Conservation (phyloP, 768 basidiomycete genomes). For the Pleurotus tuber-regium region DNA sequence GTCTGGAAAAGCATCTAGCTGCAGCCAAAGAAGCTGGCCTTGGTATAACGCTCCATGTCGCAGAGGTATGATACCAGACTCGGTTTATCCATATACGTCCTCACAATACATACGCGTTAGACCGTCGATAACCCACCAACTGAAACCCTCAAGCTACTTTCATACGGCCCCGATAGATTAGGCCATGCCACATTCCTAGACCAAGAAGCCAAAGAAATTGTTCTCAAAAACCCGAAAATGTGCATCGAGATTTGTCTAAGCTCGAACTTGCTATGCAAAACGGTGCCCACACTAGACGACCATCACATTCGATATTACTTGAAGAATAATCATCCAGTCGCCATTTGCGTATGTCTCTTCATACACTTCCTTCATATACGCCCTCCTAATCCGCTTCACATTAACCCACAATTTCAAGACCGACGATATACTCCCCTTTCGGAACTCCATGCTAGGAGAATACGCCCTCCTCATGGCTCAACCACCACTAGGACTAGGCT, state of each 20-base stretch:
- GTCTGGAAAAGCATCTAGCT: conserved; percentile 45
- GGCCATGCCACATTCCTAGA: conserved; percentile 83
- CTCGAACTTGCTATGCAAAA: conserved; percentile 79
- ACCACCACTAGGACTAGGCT: conserved; percentile 70
- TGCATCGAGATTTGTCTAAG: conserved; percentile 81
- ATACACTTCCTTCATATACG: conserved; percentile 1
- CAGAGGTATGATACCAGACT: conserved; percentile 70
- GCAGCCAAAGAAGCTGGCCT: conserved; percentile 59
- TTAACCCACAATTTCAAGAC: conserved; percentile 48
- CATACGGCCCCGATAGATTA: conserved; percentile 62
- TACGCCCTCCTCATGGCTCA: conserved; percentile 77
- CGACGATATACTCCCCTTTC: conserved; percentile 79
- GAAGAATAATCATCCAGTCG: conserved; percentile 59
- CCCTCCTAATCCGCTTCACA: too few species aligned
- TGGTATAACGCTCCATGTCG: conserved; percentile 78
- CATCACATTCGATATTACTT: conserved; percentile 77
- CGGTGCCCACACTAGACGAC: conserved; percentile 57
- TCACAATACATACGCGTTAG: neutral
- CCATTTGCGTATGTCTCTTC: conserved; percentile 63
- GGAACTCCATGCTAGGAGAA: conserved; percentile 70
- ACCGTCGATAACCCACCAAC: conserved; percentile 37
- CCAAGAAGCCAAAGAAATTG: conserved; percentile 53
- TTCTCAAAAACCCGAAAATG: conserved; percentile 44
- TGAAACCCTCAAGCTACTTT: conserved; percentile 63
- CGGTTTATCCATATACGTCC: neutral